Evolutionary conservation across 495 filamentous ascomycete genomes (phyloP), one percentile per base, ranked within the genome.

Genomic region (Hypoxylon intermedium): DNA sequence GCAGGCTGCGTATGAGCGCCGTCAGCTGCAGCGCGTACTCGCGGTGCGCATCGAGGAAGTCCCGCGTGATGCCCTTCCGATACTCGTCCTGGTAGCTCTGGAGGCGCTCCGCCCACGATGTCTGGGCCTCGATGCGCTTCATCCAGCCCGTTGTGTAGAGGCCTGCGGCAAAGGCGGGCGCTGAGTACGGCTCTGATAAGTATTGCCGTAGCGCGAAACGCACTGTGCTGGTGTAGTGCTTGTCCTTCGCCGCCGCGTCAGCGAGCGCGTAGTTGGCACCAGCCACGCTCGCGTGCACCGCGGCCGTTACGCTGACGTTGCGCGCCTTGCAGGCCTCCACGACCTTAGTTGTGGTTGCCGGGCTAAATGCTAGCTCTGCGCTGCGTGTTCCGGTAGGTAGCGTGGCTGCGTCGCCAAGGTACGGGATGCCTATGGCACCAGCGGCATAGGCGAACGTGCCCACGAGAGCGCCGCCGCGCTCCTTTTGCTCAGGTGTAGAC

Each of bases 201-300:
- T 60, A 67, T 3, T 64, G 69, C 12, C 69, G 56, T 26, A 73
- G 61, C 26, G 51, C 53, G 19, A 64, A 58, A 19, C 55, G 60
- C 34, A 70, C 64, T 9, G 71, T 72, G 63, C 69, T 74, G 23
- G 71, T 68, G 51, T 74, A 74, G 54, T 68, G 67, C 34, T 50
- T 66, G 28, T 54, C 37, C 47, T 63, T 7, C 4, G 7, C 4
- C 7, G 24, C 66, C 11, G 50, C 20, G 16, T 49, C 43, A 15
- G 68, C 71, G 15, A 43, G 34, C 44, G 43, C 37, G 44, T 67
- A 68, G 53, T 67, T 72, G 43, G 45, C 52, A 7, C 63, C 64
- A n/a, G 71, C 67, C 13, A 72, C 37, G 9, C 55, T 60, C 13
- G 69, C 69, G 56, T 73, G 71, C 41, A 72, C 67, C 12, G 71